Conservation (phyloP, 2,329 filamentous ascomycete species). For the Diaporthe sp. region DNA sequence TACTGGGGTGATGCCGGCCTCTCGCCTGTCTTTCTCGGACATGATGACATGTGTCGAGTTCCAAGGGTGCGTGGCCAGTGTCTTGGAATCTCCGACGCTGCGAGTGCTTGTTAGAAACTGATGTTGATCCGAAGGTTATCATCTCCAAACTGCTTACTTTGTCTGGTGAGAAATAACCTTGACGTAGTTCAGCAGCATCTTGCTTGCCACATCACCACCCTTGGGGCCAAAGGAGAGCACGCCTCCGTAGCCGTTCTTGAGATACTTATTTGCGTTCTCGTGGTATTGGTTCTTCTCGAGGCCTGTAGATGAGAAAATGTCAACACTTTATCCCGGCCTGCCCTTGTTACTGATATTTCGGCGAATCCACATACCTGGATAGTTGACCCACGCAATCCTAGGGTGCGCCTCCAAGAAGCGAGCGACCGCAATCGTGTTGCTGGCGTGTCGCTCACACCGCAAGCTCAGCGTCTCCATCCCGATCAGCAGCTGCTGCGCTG, state of each 20-base stretch:
- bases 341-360: not conserved
- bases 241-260: constrained; percentile 87
- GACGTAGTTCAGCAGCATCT: constrained; percentile 91
- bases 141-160: constrained; percentile 61
- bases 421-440: constrained; percentile 85
- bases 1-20: constrained; percentile 85
- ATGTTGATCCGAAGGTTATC: accelerated
- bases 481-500: constrained; percentile 89
- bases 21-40: constrained; percentile 82
- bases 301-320: constrained; percentile 50
- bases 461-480: constrained; percentile 92
- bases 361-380: constrained; percentile 67
- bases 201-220: constrained; percentile 84
- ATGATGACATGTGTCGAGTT: constrained; percentile 96
- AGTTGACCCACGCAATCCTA: constrained; percentile 93
- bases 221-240: constrained; percentile 97
- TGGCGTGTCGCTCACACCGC: constrained; percentile 86
- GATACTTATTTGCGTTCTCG: constrained; percentile 86
- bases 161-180: constrained; percentile 96
- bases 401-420: constrained; percentile 86
- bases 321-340: not conserved
- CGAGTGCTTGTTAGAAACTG: not conserved
- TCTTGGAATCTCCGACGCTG: constrained; percentile 90
- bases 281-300: constrained; percentile 86
- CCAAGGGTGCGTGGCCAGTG: constrained; percentile 94